A percentile compares a stretch with the other conserved stretches of the same genome.
These are phyloP conservation scores for Astrothelium subdiscretum DNA, from an alignment of 495 filamentous ascomycete species.

Conservation along the genomic window DNA sequence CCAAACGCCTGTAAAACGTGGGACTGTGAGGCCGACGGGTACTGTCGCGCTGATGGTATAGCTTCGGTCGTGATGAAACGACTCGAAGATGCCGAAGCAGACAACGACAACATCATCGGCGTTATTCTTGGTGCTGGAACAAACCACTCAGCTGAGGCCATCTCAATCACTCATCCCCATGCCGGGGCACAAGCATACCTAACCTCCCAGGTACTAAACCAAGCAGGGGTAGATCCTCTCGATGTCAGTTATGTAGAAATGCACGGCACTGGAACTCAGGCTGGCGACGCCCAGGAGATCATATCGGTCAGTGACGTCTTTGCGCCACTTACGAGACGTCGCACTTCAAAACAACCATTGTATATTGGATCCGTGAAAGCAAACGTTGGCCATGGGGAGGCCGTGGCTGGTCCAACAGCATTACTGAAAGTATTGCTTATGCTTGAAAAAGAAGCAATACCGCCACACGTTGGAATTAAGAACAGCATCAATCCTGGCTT, in stretches of 20 bases:
- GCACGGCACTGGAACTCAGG: conserved; percentile 35
- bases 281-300: conserved; percentile 29
- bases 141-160: conserved; percentile 26
- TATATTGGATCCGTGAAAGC: conserved; percentile 25
- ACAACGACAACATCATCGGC: conserved; percentile 25
- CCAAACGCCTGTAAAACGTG: conserved; percentile 32
- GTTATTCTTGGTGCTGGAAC: conserved; percentile 22
- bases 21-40: conserved; percentile 31
- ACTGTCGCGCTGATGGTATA: conserved; percentile 31
- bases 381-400: conserved; percentile 28
- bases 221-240: conserved; percentile 13
- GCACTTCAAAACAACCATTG: conserved; percentile 10
- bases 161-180: conserved; percentile 31
- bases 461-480: conserved; percentile 29
- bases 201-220: conserved; percentile 15
- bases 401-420: conserved; percentile 23
- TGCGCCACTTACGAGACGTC: conserved; percentile 11
- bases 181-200: conserved; percentile 17
- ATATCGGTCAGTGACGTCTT: conserved; percentile 21
- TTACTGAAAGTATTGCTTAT: conserved; percentile 31
- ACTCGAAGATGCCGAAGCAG: conserved; percentile 25
- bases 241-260: conserved; percentile 28
- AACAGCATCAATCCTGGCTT: conserved; percentile 32
- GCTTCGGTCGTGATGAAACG: conserved; percentile 28
- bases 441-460: conserved; percentile 27